A percentile compares a stretch with the other conserved stretches of the same genome.
Conservation (phyloP, 73 alveolate species). For the Uronychia binucleata region DNA sequence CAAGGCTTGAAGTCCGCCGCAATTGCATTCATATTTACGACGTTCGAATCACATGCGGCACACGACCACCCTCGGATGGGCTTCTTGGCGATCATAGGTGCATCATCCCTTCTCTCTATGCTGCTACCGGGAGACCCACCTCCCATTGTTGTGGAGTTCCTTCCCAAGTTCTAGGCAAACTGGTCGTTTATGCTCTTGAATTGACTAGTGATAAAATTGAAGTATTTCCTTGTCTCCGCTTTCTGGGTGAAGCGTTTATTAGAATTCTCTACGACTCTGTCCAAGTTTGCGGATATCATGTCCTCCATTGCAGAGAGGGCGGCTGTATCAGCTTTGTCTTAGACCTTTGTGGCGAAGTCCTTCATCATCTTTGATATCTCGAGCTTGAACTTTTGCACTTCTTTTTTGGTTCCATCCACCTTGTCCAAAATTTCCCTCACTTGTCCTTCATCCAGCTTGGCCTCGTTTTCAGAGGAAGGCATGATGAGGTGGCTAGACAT, state of each 20-base stretch:
- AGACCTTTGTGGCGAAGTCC: neutral
- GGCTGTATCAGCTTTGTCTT: neutral
- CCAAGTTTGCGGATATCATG: neutral
- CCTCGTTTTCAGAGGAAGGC: neutral
- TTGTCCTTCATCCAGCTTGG: neutral
- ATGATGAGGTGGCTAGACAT: neutral
- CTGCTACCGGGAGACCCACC: neutral
- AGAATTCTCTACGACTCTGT: neutral
- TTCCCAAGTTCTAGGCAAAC: neutral
- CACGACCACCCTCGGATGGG: neutral
- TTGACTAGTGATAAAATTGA: neutral
- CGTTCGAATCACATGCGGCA: neutral
- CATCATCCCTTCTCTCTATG: neutral
- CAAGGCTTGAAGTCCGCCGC: neutral
- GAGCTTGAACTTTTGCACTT: neutral
- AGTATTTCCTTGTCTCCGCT: neutral
- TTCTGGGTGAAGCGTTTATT: neutral
- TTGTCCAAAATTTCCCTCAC: neutral
- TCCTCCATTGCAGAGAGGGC: neutral
- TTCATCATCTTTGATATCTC: neutral
- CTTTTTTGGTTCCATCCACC: neutral
- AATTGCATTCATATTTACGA: neutral
- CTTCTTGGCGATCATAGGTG: neutral
- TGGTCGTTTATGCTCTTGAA: neutral
- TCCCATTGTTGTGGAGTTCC: neutral